Evolutionary conservation across 768 basidiomycete genomes (phyloP).

Genomic region (Auriscalpium vulgare): DNA sequence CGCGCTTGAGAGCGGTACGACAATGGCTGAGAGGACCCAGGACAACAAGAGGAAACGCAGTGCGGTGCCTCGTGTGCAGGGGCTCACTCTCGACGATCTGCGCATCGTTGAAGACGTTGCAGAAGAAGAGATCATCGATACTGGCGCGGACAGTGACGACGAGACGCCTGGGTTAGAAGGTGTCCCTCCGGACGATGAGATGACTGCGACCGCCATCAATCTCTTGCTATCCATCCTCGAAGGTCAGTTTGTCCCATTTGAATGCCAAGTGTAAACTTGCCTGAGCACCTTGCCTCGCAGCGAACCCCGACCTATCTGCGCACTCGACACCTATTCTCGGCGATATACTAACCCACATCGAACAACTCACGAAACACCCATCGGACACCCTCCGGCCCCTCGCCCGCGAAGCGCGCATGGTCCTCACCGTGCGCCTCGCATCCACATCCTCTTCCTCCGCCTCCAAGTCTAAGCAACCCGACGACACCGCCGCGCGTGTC

Average conservation of each 20-base stretch:
- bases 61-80: conserved; percentile 2
- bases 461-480: conserved; percentile 6
- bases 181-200: conserved; percentile 43
- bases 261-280: neutral
- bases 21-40: conserved; percentile 2
- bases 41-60: neutral
- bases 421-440: conserved; percentile 75
- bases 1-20: conserved; percentile 41
- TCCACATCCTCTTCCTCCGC: conserved; percentile 37
- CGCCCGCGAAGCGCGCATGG: conserved; percentile 73
- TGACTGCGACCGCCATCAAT: conserved; percentile 72
- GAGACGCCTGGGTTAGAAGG: conserved; percentile 40
- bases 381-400: conserved; percentile 45
- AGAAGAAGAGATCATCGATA: conserved; percentile 21
- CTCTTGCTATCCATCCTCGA: conserved; percentile 80
- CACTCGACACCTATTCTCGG: conserved; percentile 55
- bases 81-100: conserved; percentile 28
- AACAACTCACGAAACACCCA: conserved; percentile 41
- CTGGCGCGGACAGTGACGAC: conserved; percentile 35
- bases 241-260: conserved; percentile 37
- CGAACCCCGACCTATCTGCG: conserved; percentile 53
- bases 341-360: conserved; percentile 62
- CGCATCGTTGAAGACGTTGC: conserved; percentile 30
- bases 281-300: conserved; percentile 14
- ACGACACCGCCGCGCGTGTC: conserved; percentile 30